Evolutionary conservation across 2,329 filamentous ascomycete genomes (phyloP).

Genomic region (Aspergillus cejpii): DNA sequence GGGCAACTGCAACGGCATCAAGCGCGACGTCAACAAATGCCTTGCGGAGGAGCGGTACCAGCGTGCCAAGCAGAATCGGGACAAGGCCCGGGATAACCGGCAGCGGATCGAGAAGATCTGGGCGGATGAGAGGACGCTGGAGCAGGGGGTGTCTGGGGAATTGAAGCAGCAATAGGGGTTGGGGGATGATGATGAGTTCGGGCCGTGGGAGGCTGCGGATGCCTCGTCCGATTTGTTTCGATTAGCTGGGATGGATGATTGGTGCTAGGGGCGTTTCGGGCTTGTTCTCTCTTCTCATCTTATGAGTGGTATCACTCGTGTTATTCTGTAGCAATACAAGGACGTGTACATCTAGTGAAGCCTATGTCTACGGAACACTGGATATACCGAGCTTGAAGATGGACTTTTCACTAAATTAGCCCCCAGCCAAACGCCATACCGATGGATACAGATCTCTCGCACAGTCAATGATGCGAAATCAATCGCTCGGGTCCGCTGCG

Average conservation of each 20-base stretch:
- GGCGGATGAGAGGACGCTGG: conserved; percentile 51
- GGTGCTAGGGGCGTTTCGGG: conserved; percentile 5
- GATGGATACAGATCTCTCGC: conserved; percentile 7
- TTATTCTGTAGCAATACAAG: not conserved
- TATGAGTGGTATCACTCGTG: not conserved
- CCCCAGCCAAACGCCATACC: conserved; percentile 30
- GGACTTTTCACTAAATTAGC: conserved; percentile 17
- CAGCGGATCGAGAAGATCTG: conserved; percentile 69
- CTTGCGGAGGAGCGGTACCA: conserved; percentile 73
- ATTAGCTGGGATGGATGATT: conserved; percentile 5
- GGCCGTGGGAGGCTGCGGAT: not conserved
- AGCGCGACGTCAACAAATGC: conserved; percentile 77
- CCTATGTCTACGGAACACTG: not conserved
- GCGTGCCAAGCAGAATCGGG: conserved; percentile 69
- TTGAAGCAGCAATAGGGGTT: not conserved
- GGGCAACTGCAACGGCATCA: conserved; percentile 84
- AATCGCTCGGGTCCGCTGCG: conserved; percentile 13
- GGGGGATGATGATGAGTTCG: not conserved
- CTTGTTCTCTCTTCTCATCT: conserved; percentile 6
- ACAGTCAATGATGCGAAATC: not conserved
- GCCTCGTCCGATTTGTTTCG: not conserved
- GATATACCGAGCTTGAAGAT: conserved; percentile 1
- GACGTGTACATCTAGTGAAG: not conserved
- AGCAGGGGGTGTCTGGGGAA: conserved; percentile 10
- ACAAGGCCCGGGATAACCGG: conserved; percentile 62